Conservation (phyloP, 768 basidiomycete genomes). For the Lactarius hengduanensis region DNA sequence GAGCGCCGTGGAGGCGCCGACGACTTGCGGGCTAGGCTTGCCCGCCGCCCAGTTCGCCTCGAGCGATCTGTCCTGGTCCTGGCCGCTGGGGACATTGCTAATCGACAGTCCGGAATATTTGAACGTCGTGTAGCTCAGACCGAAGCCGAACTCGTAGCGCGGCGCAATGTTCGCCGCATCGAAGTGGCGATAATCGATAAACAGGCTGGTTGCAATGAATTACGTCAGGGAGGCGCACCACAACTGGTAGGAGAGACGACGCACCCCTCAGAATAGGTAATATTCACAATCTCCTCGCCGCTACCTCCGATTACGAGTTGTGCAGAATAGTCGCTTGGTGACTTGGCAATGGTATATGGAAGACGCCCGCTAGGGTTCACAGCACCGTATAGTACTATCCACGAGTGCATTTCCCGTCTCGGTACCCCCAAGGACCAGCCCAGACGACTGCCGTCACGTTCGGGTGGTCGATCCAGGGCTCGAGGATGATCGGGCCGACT, state of each 20-base stretch:
- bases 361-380: slow-evolving; percentile 72
- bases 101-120: slow-evolving; percentile 61
- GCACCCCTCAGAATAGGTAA: slow-evolving; percentile 62
- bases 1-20: slow-evolving; percentile 59
- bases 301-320: slow-evolving; percentile 36
- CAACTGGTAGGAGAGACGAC: slow-evolving; percentile 23
- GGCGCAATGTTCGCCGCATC: slow-evolving; percentile 65
- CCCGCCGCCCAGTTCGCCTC: slow-evolving; percentile 60
- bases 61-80: slow-evolving; percentile 41
- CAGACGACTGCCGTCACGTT: slow-evolving; percentile 63
- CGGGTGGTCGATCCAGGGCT: slow-evolving; percentile 72
- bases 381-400: slow-evolving; percentile 72
- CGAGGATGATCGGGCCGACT: slow-evolving; percentile 67
- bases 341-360: slow-evolving; percentile 74
- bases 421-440: slow-evolving; percentile 62
- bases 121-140: slow-evolving; percentile 83
- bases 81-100: slow-evolving; percentile 36
- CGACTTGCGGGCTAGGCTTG: slow-evolving; percentile 49
- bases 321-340: slow-evolving; percentile 49
- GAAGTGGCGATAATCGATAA: slow-evolving; percentile 41
- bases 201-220: slow-evolving; percentile 26
- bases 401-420: slow-evolving; percentile 66
- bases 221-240: not conserved
- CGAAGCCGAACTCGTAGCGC: slow-evolving; percentile 88
- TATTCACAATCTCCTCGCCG: slow-evolving; percentile 38